Conservation (phyloP, 73 alveolate genomes). For the Breviolum minutum region DNA sequence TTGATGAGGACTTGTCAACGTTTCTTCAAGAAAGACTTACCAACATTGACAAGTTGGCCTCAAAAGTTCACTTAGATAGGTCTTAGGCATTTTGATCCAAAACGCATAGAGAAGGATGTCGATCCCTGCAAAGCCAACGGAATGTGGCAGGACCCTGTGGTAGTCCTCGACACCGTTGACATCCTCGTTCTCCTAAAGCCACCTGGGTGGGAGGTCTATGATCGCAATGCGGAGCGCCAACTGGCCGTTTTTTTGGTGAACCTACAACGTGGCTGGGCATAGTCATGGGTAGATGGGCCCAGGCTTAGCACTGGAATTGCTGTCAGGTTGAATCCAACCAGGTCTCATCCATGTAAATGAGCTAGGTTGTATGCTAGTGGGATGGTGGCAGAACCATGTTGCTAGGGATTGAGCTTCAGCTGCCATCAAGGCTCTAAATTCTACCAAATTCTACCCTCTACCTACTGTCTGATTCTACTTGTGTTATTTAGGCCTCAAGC, state of each 20-base stretch:
- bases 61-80: background rate
- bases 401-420: no score
- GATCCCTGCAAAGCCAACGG: background rate
- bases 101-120: background rate
- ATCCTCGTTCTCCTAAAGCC: constrained; percentile 56
- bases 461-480: no score
- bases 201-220: constrained; percentile 86
- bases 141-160: background rate
- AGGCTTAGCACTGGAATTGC: background rate
- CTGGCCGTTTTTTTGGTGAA: constrained; percentile 36
- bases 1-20: no score
- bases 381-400: no score
- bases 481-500: no score
- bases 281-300: no score
- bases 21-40: no score
- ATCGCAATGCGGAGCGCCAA: constrained; percentile 38
- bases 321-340: background rate
- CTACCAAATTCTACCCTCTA: no score
- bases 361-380: no score
- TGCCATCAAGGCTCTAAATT: no score
- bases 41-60: no score
- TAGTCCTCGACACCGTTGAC: constrained; percentile 46
- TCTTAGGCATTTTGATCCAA: background rate
- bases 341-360: no score
- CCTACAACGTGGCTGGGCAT: background rate